Conservation (phyloP, 208 protist genomes). For the Naegleria lovaniensis region DNA sequence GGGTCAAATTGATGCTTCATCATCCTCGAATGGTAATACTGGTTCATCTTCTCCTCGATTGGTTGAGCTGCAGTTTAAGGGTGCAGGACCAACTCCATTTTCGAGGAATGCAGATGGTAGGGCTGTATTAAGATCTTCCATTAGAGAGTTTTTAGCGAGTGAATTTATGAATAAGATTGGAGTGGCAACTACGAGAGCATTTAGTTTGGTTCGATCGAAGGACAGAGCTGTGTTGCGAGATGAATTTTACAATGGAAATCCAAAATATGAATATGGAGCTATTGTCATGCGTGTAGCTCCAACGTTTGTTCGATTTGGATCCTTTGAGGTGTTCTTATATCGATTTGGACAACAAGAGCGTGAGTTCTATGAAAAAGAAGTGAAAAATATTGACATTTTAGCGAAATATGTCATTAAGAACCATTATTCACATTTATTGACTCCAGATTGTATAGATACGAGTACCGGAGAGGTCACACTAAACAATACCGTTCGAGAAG, state of each 20-base stretch:
- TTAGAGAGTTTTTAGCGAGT: constrained; percentile 54
- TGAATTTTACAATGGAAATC: constrained; percentile 44
- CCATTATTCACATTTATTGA: constrained; percentile 35
- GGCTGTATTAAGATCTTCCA: constrained; percentile 54
- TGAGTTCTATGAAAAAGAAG: background rate
- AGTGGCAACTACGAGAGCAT: constrained; percentile 51
- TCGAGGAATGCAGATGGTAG: constrained; percentile 46
- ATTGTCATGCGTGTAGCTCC: constrained; percentile 43
- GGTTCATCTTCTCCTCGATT: constrained; percentile 15
- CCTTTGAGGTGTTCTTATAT: constrained; percentile 46
- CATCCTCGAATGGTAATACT: background rate
- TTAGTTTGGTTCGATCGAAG: constrained; percentile 32
- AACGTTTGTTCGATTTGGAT: constrained; percentile 51
- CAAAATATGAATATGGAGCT: constrained; percentile 39
- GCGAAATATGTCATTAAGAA: constrained; percentile 30
- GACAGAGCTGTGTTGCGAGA: constrained; percentile 36
- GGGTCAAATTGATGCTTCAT: constrained; percentile 42
- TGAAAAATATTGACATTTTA: constrained; percentile 21
- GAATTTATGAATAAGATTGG: constrained; percentile 53
- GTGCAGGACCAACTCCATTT: constrained; percentile 54
- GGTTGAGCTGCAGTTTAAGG: constrained; percentile 61
- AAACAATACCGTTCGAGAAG: background rate
- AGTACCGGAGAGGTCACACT: constrained; percentile 16
- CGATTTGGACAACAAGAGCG: background rate
- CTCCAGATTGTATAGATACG: too few relatives aligned